Evolutionary conservation across 140 eudicot species (phyloP), one percentile per base, ranked within the genome.

Genomic region (Erigeron philadelphicus): DNA sequence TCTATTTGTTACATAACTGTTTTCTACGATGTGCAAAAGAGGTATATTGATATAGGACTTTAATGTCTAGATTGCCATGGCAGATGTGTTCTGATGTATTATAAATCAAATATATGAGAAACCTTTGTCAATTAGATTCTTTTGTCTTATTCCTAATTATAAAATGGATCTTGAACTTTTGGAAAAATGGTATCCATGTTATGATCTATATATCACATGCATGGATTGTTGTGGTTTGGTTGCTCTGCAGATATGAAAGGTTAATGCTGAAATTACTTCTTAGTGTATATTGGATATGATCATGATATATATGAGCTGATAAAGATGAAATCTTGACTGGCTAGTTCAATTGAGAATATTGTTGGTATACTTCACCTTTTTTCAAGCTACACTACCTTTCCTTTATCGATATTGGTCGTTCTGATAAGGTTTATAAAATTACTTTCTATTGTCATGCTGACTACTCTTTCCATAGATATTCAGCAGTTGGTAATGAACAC

Each of bases 401-500:
- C 49, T 55, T 48, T 40, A 25, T 41, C 31, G 43, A 68, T 41
- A n/a, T 53, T 18, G 6, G 13, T 68, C 65, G 31, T 53, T 42
- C 41, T 9, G 50, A 42, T 59, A 70, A 43, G 16, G 57, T 59
- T 54, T 50, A 35, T 21, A 68, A 61, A 44, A 16, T 21, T 61
- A 23, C 17, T 42, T 64, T 70, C 23, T 63, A 50, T 17, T 12
- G 61, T 76, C 76, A 71, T 23, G 73, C 67, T 70, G 72, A 77
- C 53, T 41, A 8, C 60, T 64, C 25, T 0, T 0, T 57, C 46
- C 46, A 49, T 40, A 13, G 65, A 52, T 63, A 61, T 49, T 18
- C 31, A 17, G 10, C 18, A 64, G 64, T 41, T 12, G 63, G 62
- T 40, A 45, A 40, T 54, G 65, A 3, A 15, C 16, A 15, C 43